Percentiles rank a stretch among this genome's conserved stretches.
Evolutionary conservation across 352 stramenopile species (phyloP).

Genomic region (Phytophthora brassicae): DNA sequence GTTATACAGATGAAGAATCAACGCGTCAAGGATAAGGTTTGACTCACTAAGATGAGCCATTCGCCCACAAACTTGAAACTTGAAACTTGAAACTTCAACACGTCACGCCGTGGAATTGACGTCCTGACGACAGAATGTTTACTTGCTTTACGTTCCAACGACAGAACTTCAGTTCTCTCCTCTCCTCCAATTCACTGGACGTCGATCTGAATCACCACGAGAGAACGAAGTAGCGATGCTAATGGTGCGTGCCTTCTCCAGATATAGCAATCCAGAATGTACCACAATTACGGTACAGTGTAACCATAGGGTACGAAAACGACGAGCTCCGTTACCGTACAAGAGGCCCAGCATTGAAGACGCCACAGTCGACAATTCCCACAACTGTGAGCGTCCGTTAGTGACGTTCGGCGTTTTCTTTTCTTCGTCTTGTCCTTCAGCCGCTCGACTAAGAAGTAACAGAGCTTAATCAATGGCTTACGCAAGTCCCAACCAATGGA

Average conservation of each 20-base stretch:
- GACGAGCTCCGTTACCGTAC: slow-evolving; percentile 15
- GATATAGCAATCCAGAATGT: slow-evolving; percentile 22
- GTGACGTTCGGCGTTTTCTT: neutral
- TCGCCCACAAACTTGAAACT: too few species aligned
- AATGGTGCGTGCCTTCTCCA: slow-evolving; percentile 16
- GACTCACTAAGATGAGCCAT: slow-evolving; percentile 51
- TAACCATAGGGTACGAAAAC: neutral
- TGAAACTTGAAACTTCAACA: slow-evolving; percentile 27
- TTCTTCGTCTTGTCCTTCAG: too few species aligned
- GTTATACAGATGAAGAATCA: neutral
- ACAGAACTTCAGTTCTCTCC: slow-evolving; percentile 18
- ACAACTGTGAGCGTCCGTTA: neutral
- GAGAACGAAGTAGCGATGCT: slow-evolving; percentile 9
- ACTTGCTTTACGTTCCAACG: slow-evolving; percentile 9
- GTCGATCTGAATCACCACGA: neutral
- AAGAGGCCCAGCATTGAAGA: neutral
- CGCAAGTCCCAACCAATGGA: slow-evolving; percentile 27
- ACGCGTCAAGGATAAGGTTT: neutral
- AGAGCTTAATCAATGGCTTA: slow-evolving; percentile 16
- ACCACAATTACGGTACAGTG: neutral
- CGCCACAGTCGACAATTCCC: neutral
- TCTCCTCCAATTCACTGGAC: too few species aligned
- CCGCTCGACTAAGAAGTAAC: slow-evolving; percentile 16
- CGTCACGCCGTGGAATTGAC: slow-evolving; percentile 8
- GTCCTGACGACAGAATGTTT: too few species aligned